A percentile compares a stretch with the other conserved stretches of the same genome.
Conservation (phyloP, 768 basidiomycete species). For the Kwoniella europaea region DNA sequence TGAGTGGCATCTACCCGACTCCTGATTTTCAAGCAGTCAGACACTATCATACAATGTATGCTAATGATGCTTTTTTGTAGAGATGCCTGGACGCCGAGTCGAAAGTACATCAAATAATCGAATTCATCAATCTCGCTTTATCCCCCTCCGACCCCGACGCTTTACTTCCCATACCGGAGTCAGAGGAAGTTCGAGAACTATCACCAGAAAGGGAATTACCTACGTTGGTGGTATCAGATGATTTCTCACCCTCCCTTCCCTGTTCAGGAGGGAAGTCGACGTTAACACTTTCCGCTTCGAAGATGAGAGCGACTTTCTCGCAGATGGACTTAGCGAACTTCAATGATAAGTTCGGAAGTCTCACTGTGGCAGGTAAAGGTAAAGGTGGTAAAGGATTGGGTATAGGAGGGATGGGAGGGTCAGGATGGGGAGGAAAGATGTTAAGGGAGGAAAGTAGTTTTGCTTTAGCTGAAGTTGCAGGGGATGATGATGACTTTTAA, state of each 20-base stretch:
- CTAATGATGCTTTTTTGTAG: slow-evolving; percentile 17
- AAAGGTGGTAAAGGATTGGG: slow-evolving; percentile 17
- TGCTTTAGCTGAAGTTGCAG: slow-evolving; percentile 37
- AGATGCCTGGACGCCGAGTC: slow-evolving; percentile 37
- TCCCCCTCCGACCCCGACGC: slow-evolving; percentile 14
- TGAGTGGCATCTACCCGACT: slow-evolving; percentile 21
- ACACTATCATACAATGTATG: not conserved
- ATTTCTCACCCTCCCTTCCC: slow-evolving; percentile 33
- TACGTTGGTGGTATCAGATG: slow-evolving; percentile 19
- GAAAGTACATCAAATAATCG: slow-evolving; percentile 36
- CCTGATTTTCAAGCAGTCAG: not conserved
- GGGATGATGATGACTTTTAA: slow-evolving; percentile 33
- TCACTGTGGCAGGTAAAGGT: slow-evolving; percentile 25
- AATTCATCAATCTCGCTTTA: slow-evolving; percentile 34
- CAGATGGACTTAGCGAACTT: slow-evolving; percentile 49
- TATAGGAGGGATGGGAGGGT: not conserved
- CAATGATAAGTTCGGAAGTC: slow-evolving; percentile 40
- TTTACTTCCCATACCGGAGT: slow-evolving; percentile 3
- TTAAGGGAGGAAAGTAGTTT: slow-evolving; percentile 50
- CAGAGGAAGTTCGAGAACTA: slow-evolving; percentile 13
- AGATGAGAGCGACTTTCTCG: slow-evolving; percentile 38
- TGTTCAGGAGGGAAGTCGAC: slow-evolving; percentile 15
- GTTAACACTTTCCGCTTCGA: slow-evolving; percentile 29
- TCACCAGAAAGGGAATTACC: slow-evolving; percentile 9
- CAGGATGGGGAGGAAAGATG: slow-evolving; percentile 35